phyloP scores from a whole-genome alignment of 1,284 basidiomycete species.

The Sphagnurus paluster region DNA sequence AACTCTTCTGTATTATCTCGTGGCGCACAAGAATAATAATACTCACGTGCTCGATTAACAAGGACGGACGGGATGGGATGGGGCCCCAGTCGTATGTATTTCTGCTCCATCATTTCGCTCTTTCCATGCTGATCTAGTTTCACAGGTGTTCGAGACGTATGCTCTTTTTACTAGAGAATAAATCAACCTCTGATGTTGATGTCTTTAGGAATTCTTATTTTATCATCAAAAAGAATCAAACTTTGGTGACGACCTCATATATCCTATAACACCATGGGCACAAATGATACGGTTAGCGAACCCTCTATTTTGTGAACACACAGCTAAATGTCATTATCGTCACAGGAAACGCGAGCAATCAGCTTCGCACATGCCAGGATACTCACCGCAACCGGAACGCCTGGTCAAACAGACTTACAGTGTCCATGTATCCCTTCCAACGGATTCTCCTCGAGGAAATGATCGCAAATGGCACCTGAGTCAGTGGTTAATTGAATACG shows the following conservation, averaged over 20 bases:
- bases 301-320: not conserved
- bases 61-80: conserved; percentile 84
- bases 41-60: conserved; percentile 9
- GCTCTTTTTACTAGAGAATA: conserved; percentile 26
- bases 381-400: conserved; percentile 45
- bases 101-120: not conserved
- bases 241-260: conserved; percentile 58
- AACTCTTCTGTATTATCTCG: conserved; percentile 1
- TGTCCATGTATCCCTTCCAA: conserved; percentile 70
- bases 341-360: conserved; percentile 18
- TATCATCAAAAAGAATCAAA: conserved; percentile 81
- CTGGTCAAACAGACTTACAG: conserved; percentile 85
- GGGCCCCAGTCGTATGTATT: conserved; percentile 64
- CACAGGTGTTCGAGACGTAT: conserved; percentile 68
- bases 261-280: conserved; percentile 72
- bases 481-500: conserved; percentile 37
- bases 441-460: conserved; percentile 60
- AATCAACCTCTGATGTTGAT: conserved; percentile 8
- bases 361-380: conserved; percentile 22
- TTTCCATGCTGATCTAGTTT: conserved; percentile 6
- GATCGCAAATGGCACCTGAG: conserved; percentile 81
- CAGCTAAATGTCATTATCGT: conserved; percentile 3
- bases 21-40: conserved; percentile 12
- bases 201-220: conserved; percentile 70
- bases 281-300: conserved; percentile 63